phyloP scores from a whole-genome alignment of 495 filamentous ascomycete genomes.

The Hapsidospora chrysogenum region DNA sequence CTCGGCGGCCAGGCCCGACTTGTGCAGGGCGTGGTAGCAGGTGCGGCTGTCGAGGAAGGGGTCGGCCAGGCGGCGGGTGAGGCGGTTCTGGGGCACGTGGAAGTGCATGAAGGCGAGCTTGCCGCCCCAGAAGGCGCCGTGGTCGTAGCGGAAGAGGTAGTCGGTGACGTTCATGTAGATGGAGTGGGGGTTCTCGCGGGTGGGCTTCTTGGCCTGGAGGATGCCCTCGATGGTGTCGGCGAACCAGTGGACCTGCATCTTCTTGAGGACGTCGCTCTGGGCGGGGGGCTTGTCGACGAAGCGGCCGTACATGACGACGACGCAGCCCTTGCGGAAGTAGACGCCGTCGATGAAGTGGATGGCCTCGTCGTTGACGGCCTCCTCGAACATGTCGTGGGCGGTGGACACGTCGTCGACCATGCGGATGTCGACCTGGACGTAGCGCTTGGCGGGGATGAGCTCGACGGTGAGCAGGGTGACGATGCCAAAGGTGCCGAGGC shows the following conservation, averaged over 20 bases:
- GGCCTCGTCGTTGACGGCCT: slow-evolving; percentile 8
- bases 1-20: slow-evolving; percentile 24
- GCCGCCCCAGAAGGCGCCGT: slow-evolving; percentile 43
- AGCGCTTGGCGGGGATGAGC: slow-evolving; percentile 32
- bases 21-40: slow-evolving; percentile 38
- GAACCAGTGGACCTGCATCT: slow-evolving; percentile 18
- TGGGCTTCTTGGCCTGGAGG: slow-evolving; percentile 8
- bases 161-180: slow-evolving; percentile 27
- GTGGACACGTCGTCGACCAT: slow-evolving; percentile 13
- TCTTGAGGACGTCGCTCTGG: slow-evolving; percentile 1
- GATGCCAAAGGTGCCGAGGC: slow-evolving; percentile 40
- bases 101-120: slow-evolving; percentile 34
- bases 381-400: slow-evolving; percentile 13
- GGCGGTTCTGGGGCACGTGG: slow-evolving; percentile 30
- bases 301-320: slow-evolving; percentile 34
- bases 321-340: slow-evolving; percentile 28
- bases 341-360: slow-evolving; percentile 33
- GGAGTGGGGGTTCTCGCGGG: slow-evolving; percentile 7
- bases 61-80: slow-evolving; percentile 32
- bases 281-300: slow-evolving; percentile 19
- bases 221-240: slow-evolving; percentile 16
- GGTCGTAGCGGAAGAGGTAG: slow-evolving; percentile 49
- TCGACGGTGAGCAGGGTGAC: slow-evolving; percentile 38
- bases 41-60: slow-evolving; percentile 38
- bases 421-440: slow-evolving; percentile 37